Evolutionary conservation across 2,329 filamentous ascomycete genomes (phyloP).

Genomic region (Sclerotinia sclerotiorum): DNA sequence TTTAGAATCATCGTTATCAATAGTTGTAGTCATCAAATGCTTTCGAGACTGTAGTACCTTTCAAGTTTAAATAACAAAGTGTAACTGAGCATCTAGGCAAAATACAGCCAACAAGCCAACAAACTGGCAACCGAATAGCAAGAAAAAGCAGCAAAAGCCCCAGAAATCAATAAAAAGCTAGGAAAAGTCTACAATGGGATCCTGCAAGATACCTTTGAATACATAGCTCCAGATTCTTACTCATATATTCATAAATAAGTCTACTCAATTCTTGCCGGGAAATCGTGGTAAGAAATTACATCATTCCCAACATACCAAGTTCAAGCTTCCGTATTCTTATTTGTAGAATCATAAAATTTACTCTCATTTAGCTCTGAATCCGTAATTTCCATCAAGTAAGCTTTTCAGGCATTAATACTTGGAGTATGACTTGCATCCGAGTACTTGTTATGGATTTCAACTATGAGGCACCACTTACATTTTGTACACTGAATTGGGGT

Average conservation of each 20-base stretch:
- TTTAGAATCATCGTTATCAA: too few relatives aligned
- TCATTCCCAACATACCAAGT: neutral
- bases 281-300: neutral
- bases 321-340: neutral
- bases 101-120: too few relatives aligned
- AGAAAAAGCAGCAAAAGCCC: too few relatives aligned
- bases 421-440: neutral
- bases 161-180: too few relatives aligned
- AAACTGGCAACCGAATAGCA: too few relatives aligned
- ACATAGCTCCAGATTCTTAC: too few relatives aligned
- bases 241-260: neutral
- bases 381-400: neutral
- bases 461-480: neutral
- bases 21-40: neutral
- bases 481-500: fast-evolving
- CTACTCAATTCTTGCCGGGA: neutral
- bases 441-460: neutral
- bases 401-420: neutral
- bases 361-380: neutral
- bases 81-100: too few relatives aligned
- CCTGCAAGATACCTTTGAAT: neutral
- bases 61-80: too few relatives aligned
- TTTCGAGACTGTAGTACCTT: too few relatives aligned
- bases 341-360: too few relatives aligned
- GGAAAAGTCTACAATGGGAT: too few relatives aligned